Conservation (phyloP, 2,329 filamentous ascomycete genomes). For the Immersiporthe knoxdaviesiana region DNA sequence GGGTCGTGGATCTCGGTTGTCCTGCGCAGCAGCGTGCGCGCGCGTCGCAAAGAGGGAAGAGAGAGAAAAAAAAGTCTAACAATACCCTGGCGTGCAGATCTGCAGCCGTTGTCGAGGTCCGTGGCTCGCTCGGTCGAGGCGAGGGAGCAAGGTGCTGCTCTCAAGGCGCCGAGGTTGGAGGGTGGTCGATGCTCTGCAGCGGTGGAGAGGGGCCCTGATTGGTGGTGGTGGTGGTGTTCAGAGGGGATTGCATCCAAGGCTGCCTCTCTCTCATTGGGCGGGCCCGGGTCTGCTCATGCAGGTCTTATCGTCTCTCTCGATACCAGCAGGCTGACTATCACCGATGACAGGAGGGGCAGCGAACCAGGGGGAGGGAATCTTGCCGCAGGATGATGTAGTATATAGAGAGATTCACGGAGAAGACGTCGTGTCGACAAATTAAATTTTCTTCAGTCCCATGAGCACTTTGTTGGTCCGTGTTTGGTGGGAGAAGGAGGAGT, state of each 20-base stretch:
- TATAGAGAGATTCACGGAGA: background rate
- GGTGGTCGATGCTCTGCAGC: slow-evolving; percentile 20
- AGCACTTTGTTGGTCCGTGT: background rate
- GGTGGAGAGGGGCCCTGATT: slow-evolving; percentile 23
- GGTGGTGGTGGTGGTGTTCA: slow-evolving; percentile 18
- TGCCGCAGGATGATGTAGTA: background rate
- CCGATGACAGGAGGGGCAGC: slow-evolving; percentile 2
- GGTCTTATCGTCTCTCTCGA: slow-evolving; percentile 24
- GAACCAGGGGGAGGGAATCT: background rate
- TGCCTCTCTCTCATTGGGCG: slow-evolving; percentile 25
- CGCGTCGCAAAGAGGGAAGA: slow-evolving; percentile 14
- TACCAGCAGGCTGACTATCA: slow-evolving; percentile 10
- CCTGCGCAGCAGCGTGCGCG: slow-evolving; percentile 12
- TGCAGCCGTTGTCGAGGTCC: background rate
- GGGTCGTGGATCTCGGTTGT: background rate
- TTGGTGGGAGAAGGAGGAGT: slow-evolving; percentile 5
- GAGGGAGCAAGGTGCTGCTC: background rate
- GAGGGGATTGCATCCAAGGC: slow-evolving; percentile 19
- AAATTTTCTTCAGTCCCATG: background rate
- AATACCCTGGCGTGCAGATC: slow-evolving; percentile 11
- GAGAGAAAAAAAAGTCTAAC: background rate
- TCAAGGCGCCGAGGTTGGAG: slow-evolving; percentile 8
- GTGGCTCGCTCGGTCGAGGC: background rate
- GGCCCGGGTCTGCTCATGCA: slow-evolving; percentile 9
- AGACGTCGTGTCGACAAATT: background rate